phyloP scores from a whole-genome alignment of 495 filamentous ascomycete species.

The Penicillium coffeae region DNA sequence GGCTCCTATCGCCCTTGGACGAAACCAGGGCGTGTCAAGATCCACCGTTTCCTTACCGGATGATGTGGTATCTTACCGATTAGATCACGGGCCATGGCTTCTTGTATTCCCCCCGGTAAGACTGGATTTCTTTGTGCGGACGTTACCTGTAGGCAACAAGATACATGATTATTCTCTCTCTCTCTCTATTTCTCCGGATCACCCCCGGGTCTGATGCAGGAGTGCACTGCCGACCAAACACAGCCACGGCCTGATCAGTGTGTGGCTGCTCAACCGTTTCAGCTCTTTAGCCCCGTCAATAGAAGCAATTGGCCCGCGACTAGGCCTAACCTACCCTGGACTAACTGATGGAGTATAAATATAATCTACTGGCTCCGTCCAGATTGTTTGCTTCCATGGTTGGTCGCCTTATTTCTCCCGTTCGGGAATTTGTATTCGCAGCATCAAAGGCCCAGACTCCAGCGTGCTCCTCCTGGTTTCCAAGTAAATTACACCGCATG shows the following conservation, averaged over 20 bases:
- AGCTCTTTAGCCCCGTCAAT: too few species aligned
- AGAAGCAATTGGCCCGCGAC: too few species aligned
- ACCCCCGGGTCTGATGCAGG: too few species aligned
- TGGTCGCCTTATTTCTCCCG: not conserved
- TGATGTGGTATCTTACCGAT: not conserved
- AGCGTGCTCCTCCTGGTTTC: not conserved
- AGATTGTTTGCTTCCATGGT: not conserved
- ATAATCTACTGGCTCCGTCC: not conserved
- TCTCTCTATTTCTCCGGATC: not conserved
- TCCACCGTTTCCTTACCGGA: not conserved
- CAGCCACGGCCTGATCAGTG: not conserved
- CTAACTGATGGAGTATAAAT: too few species aligned
- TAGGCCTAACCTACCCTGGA: too few species aligned
- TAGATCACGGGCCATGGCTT: not conserved
- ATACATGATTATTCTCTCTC: not conserved
- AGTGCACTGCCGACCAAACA: too few species aligned
- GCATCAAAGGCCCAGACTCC: not conserved
- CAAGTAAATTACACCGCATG: not conserved
- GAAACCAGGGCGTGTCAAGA: conserved; percentile 3
- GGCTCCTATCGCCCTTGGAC: not conserved
- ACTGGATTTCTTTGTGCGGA: not conserved
- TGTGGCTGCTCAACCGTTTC: not conserved
- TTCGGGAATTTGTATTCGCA: not conserved
- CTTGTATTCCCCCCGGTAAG: not conserved
- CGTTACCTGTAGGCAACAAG: not conserved